phyloP scores from a whole-genome alignment of 495 filamentous ascomycete genomes.

The Penicillium salamii region DNA sequence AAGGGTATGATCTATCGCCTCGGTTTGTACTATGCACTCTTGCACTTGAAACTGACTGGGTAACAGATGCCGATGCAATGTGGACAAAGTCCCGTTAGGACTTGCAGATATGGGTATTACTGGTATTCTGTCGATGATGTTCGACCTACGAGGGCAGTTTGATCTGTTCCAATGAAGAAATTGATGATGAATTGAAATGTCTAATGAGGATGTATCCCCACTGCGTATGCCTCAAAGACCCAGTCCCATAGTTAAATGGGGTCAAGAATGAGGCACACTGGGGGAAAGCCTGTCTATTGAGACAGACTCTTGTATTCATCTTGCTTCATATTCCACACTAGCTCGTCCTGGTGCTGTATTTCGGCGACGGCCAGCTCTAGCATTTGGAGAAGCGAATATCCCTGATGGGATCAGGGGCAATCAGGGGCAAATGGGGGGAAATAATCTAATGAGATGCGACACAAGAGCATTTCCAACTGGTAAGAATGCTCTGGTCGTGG shows the following conservation, averaged over 20 bases:
- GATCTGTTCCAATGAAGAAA: too few relatives aligned
- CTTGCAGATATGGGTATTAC: not conserved
- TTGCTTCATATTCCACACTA: constrained; percentile 69
- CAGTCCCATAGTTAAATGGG: constrained; percentile 54
- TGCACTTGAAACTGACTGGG: constrained; percentile 6
- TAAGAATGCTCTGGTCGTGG: not conserved
- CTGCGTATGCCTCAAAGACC: constrained; percentile 42
- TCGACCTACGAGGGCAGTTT: too few relatives aligned
- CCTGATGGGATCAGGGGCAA: constrained; percentile 1
- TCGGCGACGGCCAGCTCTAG: constrained; percentile 66
- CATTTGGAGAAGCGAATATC: constrained; percentile 56
- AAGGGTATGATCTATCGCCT: constrained; percentile 38
- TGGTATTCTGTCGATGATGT: too few relatives aligned
- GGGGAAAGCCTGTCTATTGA: constrained; percentile 31
- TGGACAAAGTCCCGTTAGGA: constrained; percentile 28
- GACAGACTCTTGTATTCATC: constrained; percentile 40
- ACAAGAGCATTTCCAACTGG: not conserved
- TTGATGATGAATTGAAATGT: too few relatives aligned
- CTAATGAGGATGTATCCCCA: constrained; percentile 36
- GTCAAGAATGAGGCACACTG: constrained; percentile 44
- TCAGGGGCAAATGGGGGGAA: not conserved
- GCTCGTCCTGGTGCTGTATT: constrained; percentile 52
- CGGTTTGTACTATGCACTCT: not conserved
- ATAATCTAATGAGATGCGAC: not conserved
- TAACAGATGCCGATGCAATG: constrained; percentile 47